These are phyloP conservation scores for Cyclotella sp. DNA, from an alignment of 108 stramenopile species.

Conservation along the genomic window DNA sequence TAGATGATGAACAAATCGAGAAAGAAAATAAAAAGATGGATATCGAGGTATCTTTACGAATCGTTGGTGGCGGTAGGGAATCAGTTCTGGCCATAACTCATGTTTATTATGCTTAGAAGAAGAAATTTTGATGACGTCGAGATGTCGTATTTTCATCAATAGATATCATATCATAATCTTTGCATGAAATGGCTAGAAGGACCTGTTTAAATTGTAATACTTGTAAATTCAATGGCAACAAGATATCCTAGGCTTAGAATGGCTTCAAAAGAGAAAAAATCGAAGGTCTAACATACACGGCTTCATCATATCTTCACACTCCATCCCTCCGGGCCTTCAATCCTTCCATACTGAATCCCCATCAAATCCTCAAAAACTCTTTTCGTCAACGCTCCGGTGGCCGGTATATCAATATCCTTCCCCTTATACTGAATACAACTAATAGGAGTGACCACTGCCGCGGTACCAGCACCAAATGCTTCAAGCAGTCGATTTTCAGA, in stretches of 20 bases:
- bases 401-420: constrained; percentile 74
- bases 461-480: constrained; percentile 96
- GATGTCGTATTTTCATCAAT: no score
- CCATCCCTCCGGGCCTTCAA: constrained; percentile 72
- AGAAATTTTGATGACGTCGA: no score
- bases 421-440: constrained; percentile 85
- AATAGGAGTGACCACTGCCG: constrained; percentile 95
- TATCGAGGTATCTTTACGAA: constrained; percentile 52
- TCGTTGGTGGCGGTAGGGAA: constrained; percentile 37
- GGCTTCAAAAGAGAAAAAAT: no score
- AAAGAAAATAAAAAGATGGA: constrained; percentile 30
- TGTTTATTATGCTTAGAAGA: constrained; percentile 52
- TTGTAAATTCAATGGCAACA: no score
- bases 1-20: constrained; percentile 37
- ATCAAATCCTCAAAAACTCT: constrained; percentile 88
- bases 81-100: constrained; percentile 43
- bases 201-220: no score
- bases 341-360: constrained; percentile 90
- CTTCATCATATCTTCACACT: constrained; percentile 43
- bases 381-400: constrained; percentile 83
- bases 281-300: no score
- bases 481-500: constrained; percentile 86
- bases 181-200: no score
- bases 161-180: no score
- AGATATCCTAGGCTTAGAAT: no score